phyloP scores from a whole-genome alignment of 345 rosid genomes.

The Orychophragmus violaceus region DNA sequence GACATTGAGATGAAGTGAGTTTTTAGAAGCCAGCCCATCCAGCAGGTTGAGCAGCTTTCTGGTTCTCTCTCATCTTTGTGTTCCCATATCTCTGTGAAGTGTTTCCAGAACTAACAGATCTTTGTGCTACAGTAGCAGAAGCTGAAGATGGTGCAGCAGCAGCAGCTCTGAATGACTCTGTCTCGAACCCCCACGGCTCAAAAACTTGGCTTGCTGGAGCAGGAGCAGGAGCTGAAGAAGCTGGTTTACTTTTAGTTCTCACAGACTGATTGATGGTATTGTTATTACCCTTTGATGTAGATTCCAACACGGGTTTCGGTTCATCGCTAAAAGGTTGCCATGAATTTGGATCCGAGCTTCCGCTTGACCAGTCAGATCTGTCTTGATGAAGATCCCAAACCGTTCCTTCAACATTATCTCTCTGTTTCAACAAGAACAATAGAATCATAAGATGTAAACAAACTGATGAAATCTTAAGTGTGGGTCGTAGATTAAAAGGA shows the following conservation, averaged over 20 bases:
- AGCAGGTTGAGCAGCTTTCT: conserved; percentile 65
- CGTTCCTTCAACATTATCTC: conserved; percentile 36
- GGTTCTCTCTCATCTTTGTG: conserved; percentile 42
- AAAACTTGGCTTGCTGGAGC: conserved; percentile 39
- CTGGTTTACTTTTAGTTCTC: conserved; percentile 52
- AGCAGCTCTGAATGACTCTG: conserved; percentile 62
- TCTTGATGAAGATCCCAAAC: conserved; percentile 43
- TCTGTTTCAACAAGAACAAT: conserved; percentile 32
- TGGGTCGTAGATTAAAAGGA: neutral
- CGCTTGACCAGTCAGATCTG: conserved; percentile 41
- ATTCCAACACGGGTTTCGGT: conserved; percentile 39
- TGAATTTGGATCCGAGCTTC: conserved; percentile 44
- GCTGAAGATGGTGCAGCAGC: conserved; percentile 30
- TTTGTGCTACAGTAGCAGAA: conserved; percentile 35
- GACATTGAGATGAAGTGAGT: neutral
- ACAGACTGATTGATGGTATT: conserved; percentile 38
- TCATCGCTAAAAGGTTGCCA: conserved; percentile 84
- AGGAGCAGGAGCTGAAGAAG: conserved; percentile 31
- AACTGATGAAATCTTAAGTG: neutral
- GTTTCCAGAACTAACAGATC: conserved; percentile 44
- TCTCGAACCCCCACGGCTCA: conserved; percentile 80
- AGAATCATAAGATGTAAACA: neutral
- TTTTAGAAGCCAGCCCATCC: conserved; percentile 97
- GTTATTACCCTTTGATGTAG: conserved; percentile 35
- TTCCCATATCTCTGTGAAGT: conserved; percentile 38